Base-by-base conservation (phyloP, 768 basidiomycete species). In the Scleroderma citrinum region DNA sequence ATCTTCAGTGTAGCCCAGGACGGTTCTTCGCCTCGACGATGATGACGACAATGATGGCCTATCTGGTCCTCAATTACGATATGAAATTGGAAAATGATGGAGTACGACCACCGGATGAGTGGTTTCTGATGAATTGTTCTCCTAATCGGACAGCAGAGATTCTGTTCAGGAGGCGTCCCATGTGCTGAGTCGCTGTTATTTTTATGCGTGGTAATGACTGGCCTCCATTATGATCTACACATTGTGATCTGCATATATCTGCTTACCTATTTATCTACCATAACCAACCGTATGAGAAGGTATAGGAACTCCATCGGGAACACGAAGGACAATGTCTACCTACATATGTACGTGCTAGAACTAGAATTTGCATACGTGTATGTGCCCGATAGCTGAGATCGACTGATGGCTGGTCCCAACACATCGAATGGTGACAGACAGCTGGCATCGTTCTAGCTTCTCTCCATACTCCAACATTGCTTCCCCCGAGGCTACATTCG, bases 41-140 rank as follows among this genome's bases (percentile, higher is more conserved):
- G 58, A 59, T 74, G 58, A 74, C 74, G 26, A 59, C 66, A 1
- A 65, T 70, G 55, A 59, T 72, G 59, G 74, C 74, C 24, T 61
- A 71, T 49, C 52, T 75, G 50, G 59, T 74, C 12, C 46, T 70
- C 46, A 62, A 65, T 50, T 74, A 73, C 57, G 73, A 74, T 50
- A 58, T 74, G 31, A 63, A 63, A 41, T 49, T 70, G 30, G 64
- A 69, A 43, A 37, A 63, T 38, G 65, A 65, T 26, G 67, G 67
- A 38, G 58, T 62, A 30, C 60, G 66, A 17, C 72, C 73, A 7
- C 56, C 60, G 24, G 68, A 69, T 43, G 43, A 61, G 42, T 69
- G 67, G 68, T 62, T 66, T 37, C 50, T 47, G 54, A 64, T 68
- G 64, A 66, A 66, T 38, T 66, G 66, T 44, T 55, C 56, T 20